These are phyloP conservation scores for Ophiosphaerella korrae DNA, from an alignment of 2,329 filamentous ascomycete species.

Conservation along the genomic window DNA sequence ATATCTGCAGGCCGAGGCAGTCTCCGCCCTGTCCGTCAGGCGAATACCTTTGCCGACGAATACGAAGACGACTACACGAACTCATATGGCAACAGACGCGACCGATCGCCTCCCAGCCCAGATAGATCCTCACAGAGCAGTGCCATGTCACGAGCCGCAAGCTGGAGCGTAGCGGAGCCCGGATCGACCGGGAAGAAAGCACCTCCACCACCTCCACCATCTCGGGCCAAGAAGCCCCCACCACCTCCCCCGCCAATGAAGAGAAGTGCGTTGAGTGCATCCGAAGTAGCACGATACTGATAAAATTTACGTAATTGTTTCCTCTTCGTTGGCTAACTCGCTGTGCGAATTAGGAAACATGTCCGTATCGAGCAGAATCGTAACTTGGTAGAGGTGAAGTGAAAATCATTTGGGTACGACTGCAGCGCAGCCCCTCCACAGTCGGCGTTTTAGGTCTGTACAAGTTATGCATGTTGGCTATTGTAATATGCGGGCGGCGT, in stretches of 20 bases:
- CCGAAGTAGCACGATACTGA: constrained; percentile 45
- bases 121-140: constrained; percentile 54
- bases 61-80: constrained; percentile 42
- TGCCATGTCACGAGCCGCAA: constrained; percentile 57
- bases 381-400: constrained; percentile 15
- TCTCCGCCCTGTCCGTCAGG: constrained; percentile 49
- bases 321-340: constrained; percentile 18
- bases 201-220: constrained; percentile 63
- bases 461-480: background rate
- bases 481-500: constrained; percentile 5
- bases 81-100: constrained; percentile 42
- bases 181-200: constrained; percentile 55
- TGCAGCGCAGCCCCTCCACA: constrained; percentile 30
- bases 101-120: constrained; percentile 59
- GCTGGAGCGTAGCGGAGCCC: constrained; percentile 50
- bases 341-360: constrained; percentile 19
- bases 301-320: constrained; percentile 9
- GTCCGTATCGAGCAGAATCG: constrained; percentile 17
- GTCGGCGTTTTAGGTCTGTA: constrained; percentile 10
- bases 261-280: constrained; percentile 56
- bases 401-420: constrained; percentile 9
- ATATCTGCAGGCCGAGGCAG: constrained; percentile 56
- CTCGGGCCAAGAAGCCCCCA: constrained; percentile 67
- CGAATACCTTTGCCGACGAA: constrained; percentile 43
- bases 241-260: constrained; percentile 70